These are phyloP conservation scores for Rhazya stricta DNA, from an alignment of 257 asterid genomes.

Conservation along the genomic window DNA sequence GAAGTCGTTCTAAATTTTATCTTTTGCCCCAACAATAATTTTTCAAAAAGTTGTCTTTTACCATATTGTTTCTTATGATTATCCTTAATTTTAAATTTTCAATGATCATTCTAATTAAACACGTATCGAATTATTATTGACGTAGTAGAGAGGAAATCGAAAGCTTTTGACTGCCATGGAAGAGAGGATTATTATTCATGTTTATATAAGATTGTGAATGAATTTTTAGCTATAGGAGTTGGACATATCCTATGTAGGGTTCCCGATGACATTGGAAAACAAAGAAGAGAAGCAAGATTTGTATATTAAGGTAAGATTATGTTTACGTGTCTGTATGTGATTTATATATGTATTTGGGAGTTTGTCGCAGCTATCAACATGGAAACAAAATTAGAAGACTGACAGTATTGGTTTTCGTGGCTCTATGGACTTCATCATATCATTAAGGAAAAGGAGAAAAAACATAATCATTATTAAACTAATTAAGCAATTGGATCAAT, in stretches of 20 bases:
- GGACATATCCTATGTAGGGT: slow-evolving; percentile 13
- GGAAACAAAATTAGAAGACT: slow-evolving; percentile 26
- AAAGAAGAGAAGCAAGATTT: neutral
- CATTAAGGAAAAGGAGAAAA: neutral
- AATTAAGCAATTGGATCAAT: slow-evolving; percentile 17
- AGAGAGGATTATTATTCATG: neutral
- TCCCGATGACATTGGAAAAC: slow-evolving; percentile 28
- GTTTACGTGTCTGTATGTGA: neutral
- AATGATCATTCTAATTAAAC: too few relatives aligned
- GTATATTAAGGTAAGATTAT: slow-evolving; percentile 1
- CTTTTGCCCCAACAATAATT: too few relatives aligned
- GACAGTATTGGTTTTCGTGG: slow-evolving; percentile 24
- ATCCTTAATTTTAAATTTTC: too few relatives aligned
- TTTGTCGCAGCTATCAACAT: slow-evolving; percentile 24
- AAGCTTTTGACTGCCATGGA: slow-evolving; percentile 16
- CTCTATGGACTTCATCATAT: neutral
- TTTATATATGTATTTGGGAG: slow-evolving; percentile 1
- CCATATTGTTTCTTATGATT: too few relatives aligned
- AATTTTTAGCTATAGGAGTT: neutral
- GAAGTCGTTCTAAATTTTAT: too few relatives aligned
- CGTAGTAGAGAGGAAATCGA: too few relatives aligned
- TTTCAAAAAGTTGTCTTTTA: too few relatives aligned
- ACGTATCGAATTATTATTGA: too few relatives aligned
- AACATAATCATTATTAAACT: neutral
- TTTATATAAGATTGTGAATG: neutral